Percentiles rank a stretch among this genome's conserved stretches.
Evolutionary conservation across 352 stramenopile species (phyloP).

Genomic region (Pythium dissimile): DNA sequence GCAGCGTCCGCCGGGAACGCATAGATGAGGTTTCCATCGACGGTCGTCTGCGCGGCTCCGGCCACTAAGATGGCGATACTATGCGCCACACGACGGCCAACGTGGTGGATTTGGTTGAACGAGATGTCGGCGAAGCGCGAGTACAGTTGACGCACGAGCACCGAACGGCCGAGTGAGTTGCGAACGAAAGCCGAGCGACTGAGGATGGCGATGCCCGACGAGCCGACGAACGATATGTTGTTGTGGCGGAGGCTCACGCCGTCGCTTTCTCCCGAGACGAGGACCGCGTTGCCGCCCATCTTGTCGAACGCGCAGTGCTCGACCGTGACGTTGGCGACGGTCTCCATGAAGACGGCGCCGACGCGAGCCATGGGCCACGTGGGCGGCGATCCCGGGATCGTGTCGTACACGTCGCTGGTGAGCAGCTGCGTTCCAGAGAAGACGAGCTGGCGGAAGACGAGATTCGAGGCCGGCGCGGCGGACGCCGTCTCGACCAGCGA

Average conservation of each 20-base stretch:
- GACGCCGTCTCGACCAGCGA: slow-evolving; percentile 49
- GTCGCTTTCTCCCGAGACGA: slow-evolving; percentile 57
- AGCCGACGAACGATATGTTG: slow-evolving; percentile 64
- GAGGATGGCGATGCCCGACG: slow-evolving; percentile 48
- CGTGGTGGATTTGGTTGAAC: slow-evolving; percentile 75
- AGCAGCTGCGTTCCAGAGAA: slow-evolving; percentile 64
- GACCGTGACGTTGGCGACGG: slow-evolving; percentile 38
- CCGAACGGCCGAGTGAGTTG: slow-evolving; percentile 35
- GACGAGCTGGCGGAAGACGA: slow-evolving; percentile 54
- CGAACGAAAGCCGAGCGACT: slow-evolving; percentile 24
- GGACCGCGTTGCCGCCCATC: slow-evolving; percentile 64
- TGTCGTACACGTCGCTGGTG: slow-evolving; percentile 49
- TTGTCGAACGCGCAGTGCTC: slow-evolving; percentile 67
- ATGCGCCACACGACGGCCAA: slow-evolving; percentile 47
- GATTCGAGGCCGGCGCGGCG: slow-evolving; percentile 24
- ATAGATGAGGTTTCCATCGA: slow-evolving; percentile 62
- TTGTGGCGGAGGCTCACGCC: slow-evolving; percentile 56
- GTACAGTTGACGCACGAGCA: slow-evolving; percentile 40
- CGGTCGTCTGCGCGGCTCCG: slow-evolving; percentile 39
- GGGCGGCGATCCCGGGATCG: slow-evolving; percentile 31
- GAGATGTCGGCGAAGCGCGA: slow-evolving; percentile 46
- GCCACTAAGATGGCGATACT: slow-evolving; percentile 54
- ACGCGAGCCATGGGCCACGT: slow-evolving; percentile 56
- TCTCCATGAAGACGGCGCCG: slow-evolving; percentile 65
- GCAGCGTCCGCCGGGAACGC: slow-evolving; percentile 25